A percentile compares a stretch with the other conserved stretches of the same genome.
These are phyloP conservation scores for Erucastrum elatum DNA, from an alignment of 345 rosid species.

Conservation along the genomic window DNA sequence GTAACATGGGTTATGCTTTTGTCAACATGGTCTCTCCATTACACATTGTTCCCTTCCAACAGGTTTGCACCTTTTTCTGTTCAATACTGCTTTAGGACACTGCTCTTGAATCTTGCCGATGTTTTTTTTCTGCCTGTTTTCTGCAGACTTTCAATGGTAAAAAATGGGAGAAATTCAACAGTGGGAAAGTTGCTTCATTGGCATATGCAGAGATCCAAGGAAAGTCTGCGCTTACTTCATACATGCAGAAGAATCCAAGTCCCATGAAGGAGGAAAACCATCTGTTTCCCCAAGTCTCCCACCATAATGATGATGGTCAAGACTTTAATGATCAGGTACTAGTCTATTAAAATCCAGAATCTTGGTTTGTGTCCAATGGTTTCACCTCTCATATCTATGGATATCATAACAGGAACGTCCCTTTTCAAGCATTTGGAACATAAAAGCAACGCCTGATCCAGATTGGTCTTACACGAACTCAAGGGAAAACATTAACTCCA, in stretches of 20 bases:
- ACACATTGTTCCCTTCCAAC: conserved; percentile 78
- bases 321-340: conserved; percentile 62
- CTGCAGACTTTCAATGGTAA: conserved; percentile 85
- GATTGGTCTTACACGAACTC: conserved; percentile 73
- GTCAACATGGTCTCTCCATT: conserved; percentile 88
- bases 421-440: conserved; percentile 69
- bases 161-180: conserved; percentile 96
- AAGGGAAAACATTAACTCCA: conserved; percentile 37
- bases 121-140: not conserved
- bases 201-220: conserved; percentile 97
- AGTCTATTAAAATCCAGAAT: not conserved
- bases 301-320: conserved; percentile 67
- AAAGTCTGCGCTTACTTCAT: conserved; percentile 80
- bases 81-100: conserved; percentile 4
- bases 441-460: conserved; percentile 59
- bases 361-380: not conserved
- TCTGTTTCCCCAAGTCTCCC: conserved; percentile 73
- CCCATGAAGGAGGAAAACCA: conserved; percentile 81
- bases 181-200: conserved; percentile 88
- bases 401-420: conserved; percentile 54
- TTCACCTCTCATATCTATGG: not conserved
- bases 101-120: not conserved
- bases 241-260: conserved; percentile 90
- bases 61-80: conserved; percentile 49
- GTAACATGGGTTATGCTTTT: conserved; percentile 97